A percentile compares a stretch with the other conserved stretches of the same genome.
These are phyloP conservation scores for Epichloe brachyelytri DNA, from an alignment of 2,329 filamentous ascomycete species.

Conservation along the genomic window DNA sequence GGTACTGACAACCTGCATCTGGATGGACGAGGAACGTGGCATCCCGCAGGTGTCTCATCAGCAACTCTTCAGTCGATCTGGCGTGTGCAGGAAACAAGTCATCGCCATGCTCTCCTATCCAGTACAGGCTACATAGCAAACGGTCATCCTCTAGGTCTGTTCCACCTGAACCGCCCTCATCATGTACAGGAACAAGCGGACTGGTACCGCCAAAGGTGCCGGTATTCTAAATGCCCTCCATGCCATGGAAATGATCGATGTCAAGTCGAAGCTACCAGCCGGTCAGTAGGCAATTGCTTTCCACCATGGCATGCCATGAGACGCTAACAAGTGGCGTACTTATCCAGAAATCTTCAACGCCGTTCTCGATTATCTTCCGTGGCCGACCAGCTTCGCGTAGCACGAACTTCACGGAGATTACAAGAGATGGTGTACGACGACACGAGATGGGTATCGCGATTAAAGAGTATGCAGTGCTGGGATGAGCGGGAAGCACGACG, in stretches of 20 bases:
- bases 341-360: constrained; percentile 66
- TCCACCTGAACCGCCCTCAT: not conserved
- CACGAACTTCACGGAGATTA: constrained; percentile 71
- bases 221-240: constrained; percentile 66
- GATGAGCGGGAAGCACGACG: constrained; percentile 75
- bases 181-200: constrained; percentile 33
- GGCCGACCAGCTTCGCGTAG: constrained; percentile 72
- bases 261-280: constrained; percentile 68
- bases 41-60: not conserved
- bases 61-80: not conserved
- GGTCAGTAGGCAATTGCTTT: constrained; percentile 33
- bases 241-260: constrained; percentile 66
- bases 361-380: constrained; percentile 81
- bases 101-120: not conserved
- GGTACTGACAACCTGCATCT: too few species aligned
- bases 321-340: constrained; percentile 1
- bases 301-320: not conserved
- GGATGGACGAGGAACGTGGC: too few species aligned
- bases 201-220: constrained; percentile 25
- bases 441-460: constrained; percentile 77
- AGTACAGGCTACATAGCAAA: not conserved
- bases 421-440: constrained; percentile 99
- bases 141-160: not conserved
- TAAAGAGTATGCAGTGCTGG: constrained; percentile 85
- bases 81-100: not conserved